Percentiles rank a stretch among this genome's conserved stretches.
Evolutionary conservation across 768 basidiomycete species (phyloP).

Genomic region (Termitomyces sp.): DNA sequence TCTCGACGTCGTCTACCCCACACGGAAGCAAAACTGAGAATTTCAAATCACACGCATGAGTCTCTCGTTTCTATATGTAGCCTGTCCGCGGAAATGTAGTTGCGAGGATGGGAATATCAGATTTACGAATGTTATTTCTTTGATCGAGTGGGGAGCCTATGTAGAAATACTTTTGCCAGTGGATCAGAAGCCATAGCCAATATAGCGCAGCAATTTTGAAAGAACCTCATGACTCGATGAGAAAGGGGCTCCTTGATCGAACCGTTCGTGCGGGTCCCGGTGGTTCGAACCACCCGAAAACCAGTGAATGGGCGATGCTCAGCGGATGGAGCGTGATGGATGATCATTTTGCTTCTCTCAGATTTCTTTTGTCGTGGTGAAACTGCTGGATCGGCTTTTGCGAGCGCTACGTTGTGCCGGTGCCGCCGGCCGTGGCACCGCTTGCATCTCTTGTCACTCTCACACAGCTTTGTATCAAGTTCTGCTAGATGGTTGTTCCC

Average conservation of each 20-base stretch:
- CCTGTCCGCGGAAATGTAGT: neutral
- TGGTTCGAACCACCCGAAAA: neutral
- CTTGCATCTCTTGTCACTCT: neutral
- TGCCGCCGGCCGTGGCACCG: neutral
- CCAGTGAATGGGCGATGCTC: neutral
- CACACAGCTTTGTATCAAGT: neutral
- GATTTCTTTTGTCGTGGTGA: neutral
- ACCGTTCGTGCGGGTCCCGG: neutral
- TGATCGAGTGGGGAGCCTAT: neutral
- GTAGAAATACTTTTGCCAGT: neutral
- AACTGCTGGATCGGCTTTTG: neutral
- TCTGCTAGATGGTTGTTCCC: neutral
- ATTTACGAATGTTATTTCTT: neutral
- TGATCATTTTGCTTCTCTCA: neutral
- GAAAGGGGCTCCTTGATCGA: neutral
- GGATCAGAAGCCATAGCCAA: neutral
- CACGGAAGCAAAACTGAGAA: neutral
- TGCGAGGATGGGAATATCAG: neutral
- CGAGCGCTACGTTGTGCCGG: neutral
- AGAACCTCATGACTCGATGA: neutral
- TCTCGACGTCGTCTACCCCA: neutral
- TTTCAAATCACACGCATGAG: neutral
- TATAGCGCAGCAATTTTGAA: neutral
- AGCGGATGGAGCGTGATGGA: neutral
- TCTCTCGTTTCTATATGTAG: neutral